Percentiles rank a stretch among this genome's conserved stretches.
Conservation (phyloP, 1,284 basidiomycete species). For the Cryptococcus maquisensis region DNA sequence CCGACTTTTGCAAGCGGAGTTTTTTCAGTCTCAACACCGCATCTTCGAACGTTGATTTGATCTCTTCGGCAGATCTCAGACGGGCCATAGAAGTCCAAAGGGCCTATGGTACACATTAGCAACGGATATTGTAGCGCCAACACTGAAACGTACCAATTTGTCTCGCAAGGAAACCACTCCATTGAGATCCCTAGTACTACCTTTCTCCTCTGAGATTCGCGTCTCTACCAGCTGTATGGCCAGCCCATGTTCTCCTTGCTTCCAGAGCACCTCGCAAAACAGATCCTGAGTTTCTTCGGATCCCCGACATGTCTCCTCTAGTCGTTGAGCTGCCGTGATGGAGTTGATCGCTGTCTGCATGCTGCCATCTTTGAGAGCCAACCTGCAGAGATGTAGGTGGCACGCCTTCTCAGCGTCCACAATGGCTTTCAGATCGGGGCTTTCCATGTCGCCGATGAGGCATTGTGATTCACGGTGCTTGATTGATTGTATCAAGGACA, state of each 20-base stretch:
- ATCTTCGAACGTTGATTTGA: slow-evolving; percentile 63
- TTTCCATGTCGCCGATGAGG: slow-evolving; percentile 61
- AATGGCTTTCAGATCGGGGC: slow-evolving; percentile 57
- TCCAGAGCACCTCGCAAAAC: slow-evolving; percentile 86
- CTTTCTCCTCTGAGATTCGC: slow-evolving; percentile 46
- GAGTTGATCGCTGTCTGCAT: slow-evolving; percentile 83
- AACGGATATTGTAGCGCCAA: not conserved
- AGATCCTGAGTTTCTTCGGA: slow-evolving; percentile 57
- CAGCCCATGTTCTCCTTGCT: slow-evolving; percentile 73
- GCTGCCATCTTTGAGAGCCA: slow-evolving; percentile 66
- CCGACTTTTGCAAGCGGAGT: slow-evolving; percentile 14
- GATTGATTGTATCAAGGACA: slow-evolving; percentile 72
- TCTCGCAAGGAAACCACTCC: slow-evolving; percentile 41
- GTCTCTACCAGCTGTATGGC: slow-evolving; percentile 67
- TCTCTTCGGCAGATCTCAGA: slow-evolving; percentile 72
- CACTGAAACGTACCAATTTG: slow-evolving; percentile 55
- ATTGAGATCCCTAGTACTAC: not conserved
- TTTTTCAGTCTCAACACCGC: slow-evolving; percentile 13
- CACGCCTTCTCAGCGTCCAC: slow-evolving; percentile 64
- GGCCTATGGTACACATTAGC: slow-evolving; percentile 55
- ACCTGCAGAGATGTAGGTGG: slow-evolving; percentile 67
- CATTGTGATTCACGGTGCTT: slow-evolving; percentile 56
- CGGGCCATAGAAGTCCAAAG: slow-evolving; percentile 85
- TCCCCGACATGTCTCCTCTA: slow-evolving; percentile 50
- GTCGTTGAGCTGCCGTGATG: slow-evolving; percentile 65